Conservation (phyloP, 768 basidiomycete genomes). For the Megacollybia marginata region DNA sequence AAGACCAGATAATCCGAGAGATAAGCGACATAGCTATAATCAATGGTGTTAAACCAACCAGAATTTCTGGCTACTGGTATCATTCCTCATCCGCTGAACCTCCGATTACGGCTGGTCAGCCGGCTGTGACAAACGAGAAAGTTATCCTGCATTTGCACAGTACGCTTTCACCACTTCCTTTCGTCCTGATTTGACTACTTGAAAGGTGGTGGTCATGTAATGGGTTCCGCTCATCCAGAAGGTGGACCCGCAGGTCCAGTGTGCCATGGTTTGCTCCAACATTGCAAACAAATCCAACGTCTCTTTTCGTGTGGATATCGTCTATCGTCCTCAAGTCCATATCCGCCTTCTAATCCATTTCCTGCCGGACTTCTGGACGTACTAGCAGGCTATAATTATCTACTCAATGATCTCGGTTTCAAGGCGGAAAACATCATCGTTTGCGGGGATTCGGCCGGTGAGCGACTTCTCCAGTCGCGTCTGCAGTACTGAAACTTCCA, state of each 20-base stretch:
- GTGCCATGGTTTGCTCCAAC: slow-evolving; percentile 37
- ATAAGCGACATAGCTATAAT: slow-evolving; percentile 31
- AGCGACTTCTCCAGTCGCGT: neutral
- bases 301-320: slow-evolving; percentile 68
- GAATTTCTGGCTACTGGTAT: slow-evolving; percentile 53
- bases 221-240: slow-evolving; percentile 48
- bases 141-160: slow-evolving; percentile 27
- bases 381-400: slow-evolving; percentile 66
- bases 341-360: slow-evolving; percentile 47
- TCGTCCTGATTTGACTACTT: neutral
- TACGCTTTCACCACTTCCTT: neutral
- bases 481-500: neutral
- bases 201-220: slow-evolving; percentile 53
- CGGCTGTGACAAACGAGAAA: slow-evolving; percentile 43
- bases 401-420: slow-evolving; percentile 51
- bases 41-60: slow-evolving; percentile 30
- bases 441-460: slow-evolving; percentile 60
- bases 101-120: slow-evolving; percentile 24
- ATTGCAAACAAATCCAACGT: slow-evolving; percentile 34
- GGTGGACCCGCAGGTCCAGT: slow-evolving; percentile 37
- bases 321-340: slow-evolving; percentile 40
- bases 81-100: slow-evolving; percentile 28
- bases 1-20: slow-evolving; percentile 34
- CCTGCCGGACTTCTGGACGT: slow-evolving; percentile 72
- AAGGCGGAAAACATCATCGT: slow-evolving; percentile 54